phyloP scores from a whole-genome alignment of 805 yeast species.

The Tetrapisispora iriomotensis region DNA sequence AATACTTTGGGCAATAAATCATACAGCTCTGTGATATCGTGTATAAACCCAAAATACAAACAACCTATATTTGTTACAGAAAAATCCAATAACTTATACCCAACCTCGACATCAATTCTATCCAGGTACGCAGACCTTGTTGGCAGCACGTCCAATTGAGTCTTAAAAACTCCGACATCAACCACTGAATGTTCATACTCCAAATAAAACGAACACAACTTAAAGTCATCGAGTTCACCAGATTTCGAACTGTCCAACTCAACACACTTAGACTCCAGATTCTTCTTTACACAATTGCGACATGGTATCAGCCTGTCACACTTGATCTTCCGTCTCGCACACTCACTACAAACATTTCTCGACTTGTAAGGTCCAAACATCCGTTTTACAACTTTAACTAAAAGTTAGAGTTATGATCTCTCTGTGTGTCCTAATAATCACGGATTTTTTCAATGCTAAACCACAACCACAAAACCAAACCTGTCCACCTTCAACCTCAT shows the following conservation, averaged over 20 bases:
- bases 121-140: constrained; percentile 2
- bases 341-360: constrained; percentile 18
- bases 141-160: no score
- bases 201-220: constrained; percentile 14
- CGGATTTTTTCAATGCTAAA: no score
- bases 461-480: no score
- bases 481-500: no score
- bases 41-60: constrained; percentile 24
- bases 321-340: constrained; percentile 25
- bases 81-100: constrained; percentile 21
- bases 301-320: constrained; percentile 29
- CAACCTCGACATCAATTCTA: constrained; percentile 11
- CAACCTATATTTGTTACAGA: constrained; percentile 26
- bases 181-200: constrained; percentile 23
- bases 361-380: constrained; percentile 7
- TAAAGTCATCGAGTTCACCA: neutral
- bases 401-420: no score
- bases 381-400: no score
- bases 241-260: neutral
- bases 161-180: constrained; percentile 19
- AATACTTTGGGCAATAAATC: neutral
- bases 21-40: constrained; percentile 25
- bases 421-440: no score
- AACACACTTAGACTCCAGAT: constrained; percentile 19
- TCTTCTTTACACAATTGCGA: constrained; percentile 23